A percentile compares a stretch with the other conserved stretches of the same genome.
Evolutionary conservation across 202 grass and related monocot genomes (phyloP).

Genomic region (Eragrostis tef): DNA sequence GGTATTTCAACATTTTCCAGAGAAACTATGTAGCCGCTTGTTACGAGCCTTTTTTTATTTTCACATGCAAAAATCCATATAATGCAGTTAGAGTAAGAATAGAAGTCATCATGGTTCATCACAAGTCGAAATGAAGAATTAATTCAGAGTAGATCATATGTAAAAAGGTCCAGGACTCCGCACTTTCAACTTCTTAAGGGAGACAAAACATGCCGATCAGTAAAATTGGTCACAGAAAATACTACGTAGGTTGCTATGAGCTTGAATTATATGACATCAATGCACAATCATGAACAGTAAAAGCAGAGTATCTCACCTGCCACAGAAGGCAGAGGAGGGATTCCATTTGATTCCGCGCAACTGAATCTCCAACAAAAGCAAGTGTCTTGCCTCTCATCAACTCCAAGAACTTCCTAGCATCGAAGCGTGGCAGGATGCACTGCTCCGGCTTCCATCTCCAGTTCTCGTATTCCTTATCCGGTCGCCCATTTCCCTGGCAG

Average conservation of each 20-base stretch:
- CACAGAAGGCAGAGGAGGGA: conserved; percentile 91
- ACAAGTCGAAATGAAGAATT: neutral
- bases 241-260: neutral
- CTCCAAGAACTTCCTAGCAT: conserved; percentile 79
- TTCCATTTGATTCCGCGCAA: conserved; percentile 94
- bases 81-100: neutral
- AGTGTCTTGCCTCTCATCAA: conserved; percentile 94
- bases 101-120: neutral
- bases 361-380: conserved; percentile 92
- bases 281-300: conserved; percentile 13
- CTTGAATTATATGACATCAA: conserved; percentile 9
- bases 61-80: neutral
- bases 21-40: neutral
- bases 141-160: conserved; percentile 12
- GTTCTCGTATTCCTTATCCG: conserved; percentile 79
- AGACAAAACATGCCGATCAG: neutral
- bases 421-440: conserved; percentile 75
- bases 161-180: conserved; percentile 25
- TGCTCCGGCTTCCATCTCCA: conserved; percentile 88
- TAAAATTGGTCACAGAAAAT: conserved; percentile 4
- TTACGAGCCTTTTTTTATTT: neutral
- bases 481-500: conserved; percentile 90
- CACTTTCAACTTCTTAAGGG: neutral
- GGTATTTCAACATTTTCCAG: neutral
- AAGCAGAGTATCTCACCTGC: conserved; percentile 59